Base-by-base conservation (phyloP, 768 basidiomycete genomes). In the Termitomyces sp. region DNA sequence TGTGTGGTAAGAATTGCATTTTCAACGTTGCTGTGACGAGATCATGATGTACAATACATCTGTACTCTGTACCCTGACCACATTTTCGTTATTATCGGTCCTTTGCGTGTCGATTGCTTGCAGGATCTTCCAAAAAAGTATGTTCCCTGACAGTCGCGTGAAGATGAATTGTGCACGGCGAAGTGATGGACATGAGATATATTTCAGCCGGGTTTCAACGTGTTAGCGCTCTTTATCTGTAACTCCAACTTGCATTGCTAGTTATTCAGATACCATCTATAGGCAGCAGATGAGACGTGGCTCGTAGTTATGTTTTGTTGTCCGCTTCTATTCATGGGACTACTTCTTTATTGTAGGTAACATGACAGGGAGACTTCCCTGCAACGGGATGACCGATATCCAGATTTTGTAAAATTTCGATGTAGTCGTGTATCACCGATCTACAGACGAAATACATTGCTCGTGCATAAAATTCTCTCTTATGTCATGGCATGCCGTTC, bases 1-100 rank as follows among this genome's bases (percentile, higher is more conserved):
- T n/a, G 51, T 58, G 41, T 67, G 53, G 60, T 39, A 37, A 39
- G 29, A 49, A 47, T 62, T 57, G 31, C 41, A 22, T 42, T 27
- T 31, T 46, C 39, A 20, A 20, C 46, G 10, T 43, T 14, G n/a
- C 16, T 52, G 20, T 24, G 50, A 37, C 22, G 9, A 22, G 10
- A 53, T 22, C 14, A n/a, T 16, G 31, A 26, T 52, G 8, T 26
- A 46, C 18, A 4, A 37, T 10, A 37, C 6, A 12, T n/a, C 12
- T 37, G 16, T 10, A 37, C 12, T 51, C 4, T 49, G 32, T 32
- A 49, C 14, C 47, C 20, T 31, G 22, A 49, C 32, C 13, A 26
- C 27, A 10, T 37, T 47, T 31, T 31, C 18, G 26, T 18, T n/a
- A 37, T 36, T 26, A 26, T 39, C 22, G 9, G 18, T 51, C 37